A percentile compares a stretch with the other conserved stretches of the same genome.
These are phyloP conservation scores for Rhizopus stolonifer DNA, from an alignment of 371 early-diverging fungal species.

Conservation along the genomic window DNA sequence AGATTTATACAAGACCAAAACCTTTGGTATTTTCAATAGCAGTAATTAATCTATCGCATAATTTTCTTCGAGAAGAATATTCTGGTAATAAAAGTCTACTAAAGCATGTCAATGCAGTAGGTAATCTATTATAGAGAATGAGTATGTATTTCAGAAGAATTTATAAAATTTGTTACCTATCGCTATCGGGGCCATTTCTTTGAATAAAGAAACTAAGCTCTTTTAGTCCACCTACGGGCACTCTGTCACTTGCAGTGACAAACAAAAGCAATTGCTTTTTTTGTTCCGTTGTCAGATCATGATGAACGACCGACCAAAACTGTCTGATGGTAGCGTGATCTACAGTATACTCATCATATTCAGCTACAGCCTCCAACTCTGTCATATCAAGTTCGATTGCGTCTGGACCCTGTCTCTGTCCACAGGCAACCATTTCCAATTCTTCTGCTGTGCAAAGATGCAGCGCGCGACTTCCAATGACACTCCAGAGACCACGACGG, in stretches of 20 bases:
- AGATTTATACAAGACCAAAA: constrained; percentile 85
- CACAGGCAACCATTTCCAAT: constrained; percentile 57
- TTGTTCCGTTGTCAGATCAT: constrained; percentile 62
- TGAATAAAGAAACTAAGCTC: constrained; percentile 85
- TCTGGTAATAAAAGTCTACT: constrained; percentile 94
- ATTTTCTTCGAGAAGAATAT: constrained; percentile 80
- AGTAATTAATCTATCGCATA: constrained; percentile 83
- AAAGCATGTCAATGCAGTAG: constrained; percentile 94
- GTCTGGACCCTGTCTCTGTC: constrained; percentile 44
- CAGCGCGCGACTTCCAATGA: constrained; percentile 63
- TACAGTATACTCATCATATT: constrained; percentile 75
- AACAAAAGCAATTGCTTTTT: constrained; percentile 86
- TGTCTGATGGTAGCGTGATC: constrained; percentile 58
- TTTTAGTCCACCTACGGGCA: constrained; percentile 86
- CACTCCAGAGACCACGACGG: constrained; percentile 68
- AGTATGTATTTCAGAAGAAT: background rate
- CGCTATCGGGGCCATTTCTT: constrained; percentile 92
- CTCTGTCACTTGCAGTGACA: constrained; percentile 95
- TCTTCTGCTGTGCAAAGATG: constrained; percentile 39
- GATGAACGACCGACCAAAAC: constrained; percentile 92
- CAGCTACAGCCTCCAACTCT: constrained; percentile 73
- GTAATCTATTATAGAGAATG: constrained; percentile 45
- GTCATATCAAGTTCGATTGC: constrained; percentile 62
- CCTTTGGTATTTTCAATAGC: constrained; percentile 98
- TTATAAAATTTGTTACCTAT: constrained; percentile 57